A percentile compares a stretch with the other conserved stretches of the same genome.
These are phyloP conservation scores for Starmerella roubikii DNA, from an alignment of 805 yeast genomes.

Conservation along the genomic window DNA sequence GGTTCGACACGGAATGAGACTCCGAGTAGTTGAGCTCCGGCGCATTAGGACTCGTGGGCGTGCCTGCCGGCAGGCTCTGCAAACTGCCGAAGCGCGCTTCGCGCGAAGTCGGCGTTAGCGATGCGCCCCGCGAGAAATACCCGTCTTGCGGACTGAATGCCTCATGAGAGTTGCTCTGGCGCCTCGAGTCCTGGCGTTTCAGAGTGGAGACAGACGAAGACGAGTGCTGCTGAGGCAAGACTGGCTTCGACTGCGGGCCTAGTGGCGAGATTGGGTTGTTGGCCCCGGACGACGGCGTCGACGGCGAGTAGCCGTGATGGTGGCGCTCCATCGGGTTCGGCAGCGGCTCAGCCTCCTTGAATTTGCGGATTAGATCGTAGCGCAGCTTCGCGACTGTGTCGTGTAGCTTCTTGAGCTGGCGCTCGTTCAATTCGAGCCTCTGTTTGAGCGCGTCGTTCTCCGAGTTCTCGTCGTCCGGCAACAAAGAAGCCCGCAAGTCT, in stretches of 20 bases:
- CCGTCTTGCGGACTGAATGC: constrained; percentile 3
- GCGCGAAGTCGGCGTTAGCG: neutral
- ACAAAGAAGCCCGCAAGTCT: neutral
- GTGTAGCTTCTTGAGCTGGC: constrained; percentile 31
- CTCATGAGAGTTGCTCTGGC: neutral
- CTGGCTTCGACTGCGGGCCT: neutral
- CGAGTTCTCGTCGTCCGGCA: neutral
- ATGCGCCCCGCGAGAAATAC: constrained; percentile 1
- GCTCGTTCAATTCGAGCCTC: constrained; percentile 25
- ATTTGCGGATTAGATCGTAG: constrained; percentile 46
- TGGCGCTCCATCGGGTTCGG: constrained; percentile 38
- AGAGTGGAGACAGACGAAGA: neutral
- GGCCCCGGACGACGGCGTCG: neutral
- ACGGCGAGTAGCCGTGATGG: neutral
- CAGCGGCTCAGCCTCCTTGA: constrained; percentile 50
- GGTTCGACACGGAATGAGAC: neutral
- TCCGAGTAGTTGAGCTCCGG: neutral
- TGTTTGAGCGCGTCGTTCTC: constrained; percentile 7
- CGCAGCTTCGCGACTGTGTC: constrained; percentile 45
- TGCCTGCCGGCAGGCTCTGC: neutral
- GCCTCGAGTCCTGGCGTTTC: neutral
- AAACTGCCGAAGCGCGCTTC: neutral
- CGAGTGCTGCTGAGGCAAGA: neutral
- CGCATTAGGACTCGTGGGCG: neutral
- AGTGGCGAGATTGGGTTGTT: neutral